A percentile compares a stretch with the other conserved stretches of the same genome.
phyloP scores from a whole-genome alignment of 345 rosid genomes.

The Aquilaria malaccensis region DNA sequence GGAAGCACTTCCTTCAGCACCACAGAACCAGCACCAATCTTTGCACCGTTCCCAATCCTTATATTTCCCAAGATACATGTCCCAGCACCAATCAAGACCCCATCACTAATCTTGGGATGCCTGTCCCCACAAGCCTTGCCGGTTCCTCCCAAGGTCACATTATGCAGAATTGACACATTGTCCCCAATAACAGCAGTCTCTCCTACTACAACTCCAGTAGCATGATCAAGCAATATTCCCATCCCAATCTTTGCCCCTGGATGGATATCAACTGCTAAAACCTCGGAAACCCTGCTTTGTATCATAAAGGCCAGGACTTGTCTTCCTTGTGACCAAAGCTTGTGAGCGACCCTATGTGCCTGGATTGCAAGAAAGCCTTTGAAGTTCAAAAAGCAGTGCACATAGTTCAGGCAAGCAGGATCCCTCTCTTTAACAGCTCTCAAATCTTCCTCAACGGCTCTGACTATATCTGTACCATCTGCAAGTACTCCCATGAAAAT shows the following conservation, averaged over 20 bases:
- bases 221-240: conserved; percentile 78
- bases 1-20: conserved; percentile 80
- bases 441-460: conserved; percentile 51
- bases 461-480: conserved; percentile 38
- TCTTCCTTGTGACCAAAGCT: conserved; percentile 64
- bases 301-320: conserved; percentile 55
- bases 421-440: conserved; percentile 69
- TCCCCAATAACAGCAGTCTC: conserved; percentile 93
- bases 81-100: conserved; percentile 91
- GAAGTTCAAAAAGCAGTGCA: conserved; percentile 69
- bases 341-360: conserved; percentile 74
- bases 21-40: conserved; percentile 90
- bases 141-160: conserved; percentile 88
- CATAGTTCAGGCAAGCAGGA: conserved; percentile 77
- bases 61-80: conserved; percentile 88
- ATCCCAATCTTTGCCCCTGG: conserved; percentile 82
- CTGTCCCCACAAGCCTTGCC: conserved; percentile 82
- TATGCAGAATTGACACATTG: conserved; percentile 82
- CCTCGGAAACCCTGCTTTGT: conserved; percentile 69
- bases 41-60: conserved; percentile 87
- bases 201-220: conserved; percentile 76
- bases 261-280: conserved; percentile 84
- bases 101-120: conserved; percentile 94
- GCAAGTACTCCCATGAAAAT: conserved; percentile 50
- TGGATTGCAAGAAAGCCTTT: conserved; percentile 81